A percentile compares a stretch with the other conserved stretches of the same genome.
Conservation (phyloP, 176 grass and related monocot species). For the Musa troglodytarum region DNA sequence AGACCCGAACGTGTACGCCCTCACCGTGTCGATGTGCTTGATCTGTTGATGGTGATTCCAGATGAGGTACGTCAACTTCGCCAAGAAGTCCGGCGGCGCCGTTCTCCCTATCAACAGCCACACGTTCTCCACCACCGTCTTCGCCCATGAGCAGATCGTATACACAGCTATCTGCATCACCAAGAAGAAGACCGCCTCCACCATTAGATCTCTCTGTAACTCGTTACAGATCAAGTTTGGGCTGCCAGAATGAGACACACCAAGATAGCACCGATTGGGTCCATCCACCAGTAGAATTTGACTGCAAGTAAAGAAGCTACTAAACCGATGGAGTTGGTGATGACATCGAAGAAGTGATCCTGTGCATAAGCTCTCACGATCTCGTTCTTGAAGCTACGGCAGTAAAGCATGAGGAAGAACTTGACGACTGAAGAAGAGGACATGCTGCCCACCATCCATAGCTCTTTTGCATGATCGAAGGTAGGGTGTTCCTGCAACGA, state of each 20-base stretch:
- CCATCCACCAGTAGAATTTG: slow-evolving; percentile 81
- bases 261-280: slow-evolving; percentile 76
- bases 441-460: slow-evolving; percentile 93
- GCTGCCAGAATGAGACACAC: slow-evolving; percentile 29
- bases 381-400: slow-evolving; percentile 78
- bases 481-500: slow-evolving; percentile 37
- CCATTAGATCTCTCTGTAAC: not conserved
- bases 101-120: slow-evolving; percentile 13
- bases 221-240: not conserved
- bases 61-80: slow-evolving; percentile 12
- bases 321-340: slow-evolving; percentile 85
- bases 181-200: not conserved
- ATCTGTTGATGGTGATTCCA: slow-evolving; percentile 19
- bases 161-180: slow-evolving; percentile 8
- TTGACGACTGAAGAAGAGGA: slow-evolving; percentile 60
- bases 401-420: slow-evolving; percentile 91
- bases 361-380: slow-evolving; percentile 81
- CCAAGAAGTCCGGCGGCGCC: slow-evolving; percentile 9
- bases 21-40: slow-evolving; percentile 14
- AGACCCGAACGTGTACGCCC: slow-evolving; percentile 14
- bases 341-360: slow-evolving; percentile 95
- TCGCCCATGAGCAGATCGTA: slow-evolving; percentile 12
- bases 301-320: slow-evolving; percentile 53
- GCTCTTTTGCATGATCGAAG: slow-evolving; percentile 41
- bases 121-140: slow-evolving; percentile 16